Base-by-base conservation (phyloP, 768 basidiomycete species). In the Piloderma croceum region DNA sequence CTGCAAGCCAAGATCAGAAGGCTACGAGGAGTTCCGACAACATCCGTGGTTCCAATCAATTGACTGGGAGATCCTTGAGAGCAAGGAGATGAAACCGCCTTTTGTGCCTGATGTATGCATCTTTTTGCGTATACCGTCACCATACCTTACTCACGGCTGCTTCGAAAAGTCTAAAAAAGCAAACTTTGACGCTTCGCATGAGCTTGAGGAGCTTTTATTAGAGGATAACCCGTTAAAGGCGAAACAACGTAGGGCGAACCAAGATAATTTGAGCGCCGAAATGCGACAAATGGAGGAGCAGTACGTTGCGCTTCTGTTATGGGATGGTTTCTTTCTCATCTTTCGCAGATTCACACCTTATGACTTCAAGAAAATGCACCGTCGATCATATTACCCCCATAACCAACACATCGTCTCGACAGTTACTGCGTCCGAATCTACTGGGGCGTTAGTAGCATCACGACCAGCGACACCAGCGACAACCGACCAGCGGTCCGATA, bases 281-380 rank as follows among this genome's bases (percentile, higher is more conserved):
- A 92, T 93, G 89, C 71, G 88, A 45, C 83, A 91, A 66, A 96
- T 98, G 92, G 96, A 99, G 64, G 92, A 97, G 59, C 92, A 94
- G 92, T 97, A 54, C 44, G 76, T 66, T 27, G 11, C 9, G 27
- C 25, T 38, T n/a, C 24, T n/a, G 32, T 18, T 21, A 38, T 40
- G 20, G 4, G n/a, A 38, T 49, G 47, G 24, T 42, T 40, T 34
- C 22, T 41, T 29, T 17, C 7, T 45, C 36, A 38, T 31, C 24
- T 32, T 31, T 19, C 20, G 12, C 50, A 94, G 91, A 61, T 96
- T 96, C 61, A 83, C 83, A 12, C 73, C 84, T 5, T 96, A 96
- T 53, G 92, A 97, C 62, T 94, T 90, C 62, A 83, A 83, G 64
- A 85, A 83, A 63, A 91, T 88, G 81, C 81, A 83, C 55, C 79